phyloP scores from a whole-genome alignment of 2,329 filamentous ascomycete species.

The Fusarium torreyae region DNA sequence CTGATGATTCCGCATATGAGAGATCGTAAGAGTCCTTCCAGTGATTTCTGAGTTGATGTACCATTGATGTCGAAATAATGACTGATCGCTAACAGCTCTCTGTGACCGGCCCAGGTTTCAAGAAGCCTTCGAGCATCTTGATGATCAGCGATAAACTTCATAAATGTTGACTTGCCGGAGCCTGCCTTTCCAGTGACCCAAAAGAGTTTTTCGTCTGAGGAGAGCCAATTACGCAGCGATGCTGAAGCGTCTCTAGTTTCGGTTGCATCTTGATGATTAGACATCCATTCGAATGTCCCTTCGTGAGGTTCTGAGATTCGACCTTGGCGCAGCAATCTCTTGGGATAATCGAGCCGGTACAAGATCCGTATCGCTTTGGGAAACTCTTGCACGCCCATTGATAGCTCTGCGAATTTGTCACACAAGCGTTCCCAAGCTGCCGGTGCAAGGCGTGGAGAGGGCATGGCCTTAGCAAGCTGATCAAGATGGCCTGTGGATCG shows the following conservation, averaged over 20 bases:
- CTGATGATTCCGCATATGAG: constrained; percentile 29
- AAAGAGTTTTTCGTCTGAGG: neutral
- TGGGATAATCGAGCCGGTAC: neutral
- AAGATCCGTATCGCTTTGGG: neutral
- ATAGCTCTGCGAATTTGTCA: neutral
- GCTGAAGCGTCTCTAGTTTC: neutral
- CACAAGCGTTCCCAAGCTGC: neutral
- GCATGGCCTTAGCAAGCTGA: neutral
- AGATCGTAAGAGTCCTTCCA: constrained; percentile 18
- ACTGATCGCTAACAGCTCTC: neutral
- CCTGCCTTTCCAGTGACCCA: constrained; percentile 26
- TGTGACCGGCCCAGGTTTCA: neutral
- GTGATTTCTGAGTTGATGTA: constrained; percentile 6
- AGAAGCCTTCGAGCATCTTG: neutral
- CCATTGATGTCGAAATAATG: constrained; percentile 22
- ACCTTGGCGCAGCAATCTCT: neutral
- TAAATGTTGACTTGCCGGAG: constrained; percentile 22
- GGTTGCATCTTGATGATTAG: neutral
- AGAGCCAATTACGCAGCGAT: constrained; percentile 13
- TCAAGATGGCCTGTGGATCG: neutral
- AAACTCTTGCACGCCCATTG: neutral
- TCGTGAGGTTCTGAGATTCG: neutral
- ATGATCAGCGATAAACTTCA: constrained; percentile 23
- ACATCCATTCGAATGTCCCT: constrained; percentile 5
- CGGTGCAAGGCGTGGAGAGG: neutral